Evolutionary conservation across 352 stramenopile species (phyloP).

Genomic region (Phytopythium delawarense): DNA sequence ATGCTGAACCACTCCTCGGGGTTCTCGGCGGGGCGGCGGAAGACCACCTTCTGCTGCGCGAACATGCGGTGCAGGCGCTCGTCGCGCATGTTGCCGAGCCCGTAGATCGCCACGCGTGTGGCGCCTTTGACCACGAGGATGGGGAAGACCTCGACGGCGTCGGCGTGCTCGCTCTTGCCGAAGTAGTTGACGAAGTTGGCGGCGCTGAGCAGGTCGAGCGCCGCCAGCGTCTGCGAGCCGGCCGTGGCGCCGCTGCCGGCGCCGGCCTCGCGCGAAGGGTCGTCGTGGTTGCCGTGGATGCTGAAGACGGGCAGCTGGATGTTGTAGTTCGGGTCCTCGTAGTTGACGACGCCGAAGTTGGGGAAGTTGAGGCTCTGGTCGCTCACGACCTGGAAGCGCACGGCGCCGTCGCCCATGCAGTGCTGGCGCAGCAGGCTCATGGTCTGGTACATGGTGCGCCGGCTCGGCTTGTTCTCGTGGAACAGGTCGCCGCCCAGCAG

Average conservation of each 20-base stretch:
- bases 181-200: slow-evolving; percentile 99
- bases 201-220: slow-evolving; percentile 93
- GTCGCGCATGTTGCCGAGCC: slow-evolving; percentile 97
- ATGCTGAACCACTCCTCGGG: slow-evolving; percentile 95
- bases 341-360: slow-evolving; percentile 93
- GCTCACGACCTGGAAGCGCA: slow-evolving; percentile 88
- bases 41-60: slow-evolving; percentile 93
- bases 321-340: slow-evolving; percentile 95
- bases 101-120: slow-evolving; percentile 97
- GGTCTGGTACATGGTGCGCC: slow-evolving; percentile 95
- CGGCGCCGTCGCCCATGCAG: slow-evolving; percentile 89
- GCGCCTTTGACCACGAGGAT: slow-evolving; percentile 95
- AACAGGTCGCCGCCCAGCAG: slow-evolving; percentile 98
- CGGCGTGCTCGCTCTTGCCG: slow-evolving; percentile 90
- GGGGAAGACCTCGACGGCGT: slow-evolving; percentile 94
- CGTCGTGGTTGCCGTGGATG: slow-evolving; percentile 99
- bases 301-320: slow-evolving; percentile 96
- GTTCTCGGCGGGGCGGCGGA: slow-evolving; percentile 81
- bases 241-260: slow-evolving; percentile 15
- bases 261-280: slow-evolving; percentile 92
- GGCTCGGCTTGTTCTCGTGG: slow-evolving; percentile 98
- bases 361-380: slow-evolving; percentile 90
- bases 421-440: slow-evolving; percentile 95
- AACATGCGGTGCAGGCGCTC: slow-evolving; percentile 98
- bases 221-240: slow-evolving; percentile 83